Conservation (phyloP, 1,284 basidiomycete genomes). For the Cryptococcus sp. region DNA sequence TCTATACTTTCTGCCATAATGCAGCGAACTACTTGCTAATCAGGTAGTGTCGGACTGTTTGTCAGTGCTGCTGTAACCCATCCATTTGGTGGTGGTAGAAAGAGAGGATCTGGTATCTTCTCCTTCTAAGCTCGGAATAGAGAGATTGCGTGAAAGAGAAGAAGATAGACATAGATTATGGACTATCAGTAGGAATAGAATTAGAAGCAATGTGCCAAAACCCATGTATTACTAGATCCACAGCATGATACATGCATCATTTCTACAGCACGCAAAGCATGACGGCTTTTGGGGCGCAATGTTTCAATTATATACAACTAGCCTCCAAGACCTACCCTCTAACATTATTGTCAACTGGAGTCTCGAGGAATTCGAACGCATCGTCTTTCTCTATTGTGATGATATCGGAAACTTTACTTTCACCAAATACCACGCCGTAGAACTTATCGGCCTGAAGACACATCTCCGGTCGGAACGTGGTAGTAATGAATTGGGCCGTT, state of each 20-base stretch:
- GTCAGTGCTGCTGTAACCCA: slow-evolving; percentile 51
- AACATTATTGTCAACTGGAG: too few species aligned
- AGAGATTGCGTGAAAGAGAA: too few species aligned
- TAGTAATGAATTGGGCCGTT: slow-evolving; percentile 95
- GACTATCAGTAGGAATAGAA: too few species aligned
- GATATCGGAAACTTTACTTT: slow-evolving; percentile 74
- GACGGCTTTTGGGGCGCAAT: too few species aligned
- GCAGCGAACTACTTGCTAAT: too few species aligned
- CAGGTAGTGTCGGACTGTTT: slow-evolving; percentile 63
- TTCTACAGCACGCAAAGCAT: too few species aligned
- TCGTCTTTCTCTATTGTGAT: slow-evolving; percentile 41
- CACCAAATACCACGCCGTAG: slow-evolving; percentile 98
- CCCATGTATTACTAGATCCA: too few species aligned
- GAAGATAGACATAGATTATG: too few species aligned
- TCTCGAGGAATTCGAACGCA: slow-evolving; percentile 43
- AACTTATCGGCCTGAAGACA: slow-evolving; percentile 90
- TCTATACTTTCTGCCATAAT: neutral
- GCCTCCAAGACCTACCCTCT: too few species aligned
- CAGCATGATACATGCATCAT: too few species aligned
- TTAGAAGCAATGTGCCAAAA: too few species aligned
- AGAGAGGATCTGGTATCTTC: slow-evolving; percentile 49
- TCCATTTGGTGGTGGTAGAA: slow-evolving; percentile 50
- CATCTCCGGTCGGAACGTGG: slow-evolving; percentile 98
- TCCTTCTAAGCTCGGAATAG: slow-evolving; percentile 40
- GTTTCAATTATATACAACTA: too few species aligned